These are phyloP conservation scores for Cryptosporidium tyzzeri DNA, from an alignment of 169 alveolate species.

Conservation along the genomic window DNA sequence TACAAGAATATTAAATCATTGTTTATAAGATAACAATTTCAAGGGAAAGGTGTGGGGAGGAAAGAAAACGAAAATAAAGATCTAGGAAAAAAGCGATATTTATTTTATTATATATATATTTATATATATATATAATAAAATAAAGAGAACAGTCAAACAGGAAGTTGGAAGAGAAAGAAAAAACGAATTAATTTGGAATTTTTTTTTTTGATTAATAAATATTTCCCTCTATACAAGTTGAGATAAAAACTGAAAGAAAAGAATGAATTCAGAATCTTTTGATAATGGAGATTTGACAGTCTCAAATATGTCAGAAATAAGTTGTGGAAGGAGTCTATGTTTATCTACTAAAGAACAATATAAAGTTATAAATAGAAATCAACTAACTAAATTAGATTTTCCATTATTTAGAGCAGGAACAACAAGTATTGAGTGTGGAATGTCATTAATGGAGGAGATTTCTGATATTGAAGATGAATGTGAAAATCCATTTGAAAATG, in stretches of 20 bases:
- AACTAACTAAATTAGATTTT: constrained; percentile 27
- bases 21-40: neutral
- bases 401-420: constrained; percentile 34
- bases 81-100: neutral
- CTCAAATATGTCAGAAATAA: constrained; percentile 55
- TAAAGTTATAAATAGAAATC: constrained; percentile 60
- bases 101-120: no score
- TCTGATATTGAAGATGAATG: constrained; percentile 64
- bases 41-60: constrained; percentile 1
- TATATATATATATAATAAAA: neutral
- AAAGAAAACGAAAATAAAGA: neutral
- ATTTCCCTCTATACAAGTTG: neutral
- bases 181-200: neutral
- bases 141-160: no score
- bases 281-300: constrained; percentile 15
- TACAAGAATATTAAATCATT: no score
- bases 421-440: constrained; percentile 50
- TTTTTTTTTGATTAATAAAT: neutral
- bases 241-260: neutral
- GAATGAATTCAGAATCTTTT: neutral
- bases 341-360: constrained; percentile 50
- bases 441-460: constrained; percentile 58
- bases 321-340: constrained; percentile 48
- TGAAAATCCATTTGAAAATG: constrained; percentile 34
- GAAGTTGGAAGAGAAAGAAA: neutral